phyloP scores from a whole-genome alignment of 805 yeast species.

The Maudiozyma saulgeensis region DNA sequence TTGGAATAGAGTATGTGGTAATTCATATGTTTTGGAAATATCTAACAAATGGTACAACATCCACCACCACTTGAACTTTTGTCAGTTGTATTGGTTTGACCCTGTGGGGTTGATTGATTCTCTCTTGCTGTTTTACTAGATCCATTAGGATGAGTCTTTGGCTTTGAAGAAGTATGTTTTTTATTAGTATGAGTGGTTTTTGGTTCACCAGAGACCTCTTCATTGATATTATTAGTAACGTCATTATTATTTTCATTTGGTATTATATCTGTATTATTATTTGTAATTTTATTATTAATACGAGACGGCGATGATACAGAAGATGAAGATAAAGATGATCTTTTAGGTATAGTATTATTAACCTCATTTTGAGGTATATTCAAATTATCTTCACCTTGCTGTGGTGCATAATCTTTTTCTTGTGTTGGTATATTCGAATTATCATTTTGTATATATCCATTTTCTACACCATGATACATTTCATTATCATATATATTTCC shows the following conservation, averaged over 20 bases:
- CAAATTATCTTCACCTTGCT: not conserved
- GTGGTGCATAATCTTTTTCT: not conserved
- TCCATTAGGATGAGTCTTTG: not conserved
- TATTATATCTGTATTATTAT: not conserved
- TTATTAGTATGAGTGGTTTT: not conserved
- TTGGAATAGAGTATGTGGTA: not conserved
- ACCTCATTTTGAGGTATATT: not conserved
- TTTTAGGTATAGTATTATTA: not conserved
- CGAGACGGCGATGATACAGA: not conserved
- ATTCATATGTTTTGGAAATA: not conserved
- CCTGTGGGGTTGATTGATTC: constrained; percentile 1
- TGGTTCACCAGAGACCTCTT: not conserved
- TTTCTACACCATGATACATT: not conserved
- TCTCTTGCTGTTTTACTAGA: constrained; percentile 5
- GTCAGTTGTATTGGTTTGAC: not conserved
- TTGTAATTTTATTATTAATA: too few relatives aligned
- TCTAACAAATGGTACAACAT: constrained; percentile 28
- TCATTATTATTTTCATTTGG: not conserved
- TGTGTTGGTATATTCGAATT: not conserved
- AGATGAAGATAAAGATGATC: not conserved
- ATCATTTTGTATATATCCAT: not conserved
- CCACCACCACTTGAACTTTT: constrained; percentile 22
- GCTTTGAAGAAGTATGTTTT: not conserved
- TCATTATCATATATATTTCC: not conserved
- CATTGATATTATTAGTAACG: not conserved